Evolutionary conservation across 148 eudicot species (phyloP).

Genomic region (Rhododendron molle): DNA sequence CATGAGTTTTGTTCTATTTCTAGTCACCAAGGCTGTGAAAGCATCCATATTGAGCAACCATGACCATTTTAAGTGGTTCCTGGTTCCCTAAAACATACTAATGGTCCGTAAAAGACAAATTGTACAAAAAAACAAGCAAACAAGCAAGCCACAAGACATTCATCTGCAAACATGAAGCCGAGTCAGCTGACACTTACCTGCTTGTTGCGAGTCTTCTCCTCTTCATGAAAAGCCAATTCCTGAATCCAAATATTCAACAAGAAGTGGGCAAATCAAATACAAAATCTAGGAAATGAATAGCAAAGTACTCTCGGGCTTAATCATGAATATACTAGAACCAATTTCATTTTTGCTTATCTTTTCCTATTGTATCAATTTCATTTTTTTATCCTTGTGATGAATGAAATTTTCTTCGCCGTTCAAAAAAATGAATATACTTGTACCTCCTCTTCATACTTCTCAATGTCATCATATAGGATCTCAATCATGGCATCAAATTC

Average conservation of each 20-base stretch:
- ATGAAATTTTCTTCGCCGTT: background rate
- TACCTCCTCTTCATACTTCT: slow-evolving; percentile 63
- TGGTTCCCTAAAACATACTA: background rate
- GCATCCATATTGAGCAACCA: background rate
- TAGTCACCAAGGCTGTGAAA: background rate
- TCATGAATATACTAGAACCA: background rate
- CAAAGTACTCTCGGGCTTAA: background rate
- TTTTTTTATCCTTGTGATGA: background rate
- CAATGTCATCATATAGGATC: slow-evolving; percentile 45
- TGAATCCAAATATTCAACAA: slow-evolving; percentile 20
- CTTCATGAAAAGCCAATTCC: slow-evolving; percentile 49
- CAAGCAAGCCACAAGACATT: background rate
- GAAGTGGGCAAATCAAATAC: background rate
- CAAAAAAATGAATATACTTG: background rate
- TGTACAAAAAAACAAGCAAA: background rate
- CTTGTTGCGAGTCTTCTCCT: slow-evolving; percentile 44
- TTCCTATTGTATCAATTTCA: background rate
- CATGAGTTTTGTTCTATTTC: background rate
- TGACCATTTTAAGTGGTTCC: background rate
- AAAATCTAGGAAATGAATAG: background rate
- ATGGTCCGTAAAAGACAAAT: background rate
- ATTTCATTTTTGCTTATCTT: background rate
- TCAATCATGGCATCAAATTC: slow-evolving; percentile 41
- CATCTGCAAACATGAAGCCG: background rate
- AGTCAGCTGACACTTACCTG: slow-evolving; percentile 23